Evolutionary conservation across 2,329 filamentous ascomycete genomes (phyloP).

Genomic region (Aspergillus versicolor): DNA sequence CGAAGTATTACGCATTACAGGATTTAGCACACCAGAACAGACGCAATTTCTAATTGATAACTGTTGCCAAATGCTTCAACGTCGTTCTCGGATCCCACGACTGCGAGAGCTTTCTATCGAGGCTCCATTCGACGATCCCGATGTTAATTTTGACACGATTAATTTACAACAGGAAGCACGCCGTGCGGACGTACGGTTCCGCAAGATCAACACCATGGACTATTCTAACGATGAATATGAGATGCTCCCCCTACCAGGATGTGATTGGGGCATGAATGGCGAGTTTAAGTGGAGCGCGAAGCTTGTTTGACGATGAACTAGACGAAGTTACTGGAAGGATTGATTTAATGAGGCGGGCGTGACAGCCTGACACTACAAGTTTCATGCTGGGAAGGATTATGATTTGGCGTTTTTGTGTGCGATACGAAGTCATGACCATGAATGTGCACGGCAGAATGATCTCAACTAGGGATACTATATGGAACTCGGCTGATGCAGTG

Average conservation of each 20-base stretch:
- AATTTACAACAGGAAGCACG: background rate
- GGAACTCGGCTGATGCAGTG: background rate
- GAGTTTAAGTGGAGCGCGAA: slow-evolving; percentile 9
- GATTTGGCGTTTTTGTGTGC: slow-evolving; percentile 7
- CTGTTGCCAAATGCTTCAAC: background rate
- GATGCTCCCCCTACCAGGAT: background rate
- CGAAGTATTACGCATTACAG: slow-evolving; percentile 9
- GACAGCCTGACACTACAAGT: background rate
- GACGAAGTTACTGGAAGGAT: background rate
- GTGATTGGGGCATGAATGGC: slow-evolving; percentile 10
- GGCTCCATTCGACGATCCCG: background rate
- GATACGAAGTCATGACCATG: slow-evolving; percentile 8
- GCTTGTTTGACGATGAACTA: background rate
- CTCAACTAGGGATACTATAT: slow-evolving; percentile 1
- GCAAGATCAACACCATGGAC: background rate
- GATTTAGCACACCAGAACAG: slow-evolving; percentile 4
- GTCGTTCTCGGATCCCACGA: background rate
- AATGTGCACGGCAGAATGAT: slow-evolving; percentile 5
- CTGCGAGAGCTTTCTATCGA: slow-evolving; percentile 5
- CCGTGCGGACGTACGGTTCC: background rate
- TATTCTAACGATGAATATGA: background rate
- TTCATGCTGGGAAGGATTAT: background rate
- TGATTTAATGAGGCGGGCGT: background rate
- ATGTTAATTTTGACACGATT: background rate
- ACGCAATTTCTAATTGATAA: slow-evolving; percentile 3